Evolutionary conservation across 1,284 basidiomycete genomes (phyloP).

Genomic region (Tilletia caries): DNA sequence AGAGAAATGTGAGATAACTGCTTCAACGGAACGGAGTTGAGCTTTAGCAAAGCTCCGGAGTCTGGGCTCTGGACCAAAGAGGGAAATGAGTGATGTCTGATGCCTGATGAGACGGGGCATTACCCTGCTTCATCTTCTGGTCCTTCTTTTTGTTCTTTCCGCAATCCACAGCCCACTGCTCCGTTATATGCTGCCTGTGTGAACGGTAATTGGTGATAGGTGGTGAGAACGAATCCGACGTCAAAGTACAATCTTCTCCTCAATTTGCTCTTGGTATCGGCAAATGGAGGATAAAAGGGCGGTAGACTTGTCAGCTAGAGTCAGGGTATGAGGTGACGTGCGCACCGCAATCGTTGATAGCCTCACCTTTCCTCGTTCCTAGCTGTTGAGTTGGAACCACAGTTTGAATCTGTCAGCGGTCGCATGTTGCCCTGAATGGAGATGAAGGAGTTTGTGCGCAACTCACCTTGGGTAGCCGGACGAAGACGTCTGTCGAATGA

Average conservation of each 20-base stretch:
- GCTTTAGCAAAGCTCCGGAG: too few relatives aligned
- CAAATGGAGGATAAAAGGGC: neutral
- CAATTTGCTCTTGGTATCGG: conserved; percentile 7
- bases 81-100: too few relatives aligned
- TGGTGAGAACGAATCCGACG: too few relatives aligned
- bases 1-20: neutral
- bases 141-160: too few relatives aligned
- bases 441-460: conserved; percentile 64
- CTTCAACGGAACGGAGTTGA: too few relatives aligned
- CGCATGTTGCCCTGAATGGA: neutral
- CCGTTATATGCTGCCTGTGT: too few relatives aligned
- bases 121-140: too few relatives aligned
- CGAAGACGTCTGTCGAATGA: conserved; percentile 77
- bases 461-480: conserved; percentile 75
- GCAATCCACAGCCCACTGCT: too few relatives aligned
- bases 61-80: too few relatives aligned
- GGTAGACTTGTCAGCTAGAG: neutral
- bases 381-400: neutral
- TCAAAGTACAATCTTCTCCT: conserved; percentile 10
- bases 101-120: too few relatives aligned
- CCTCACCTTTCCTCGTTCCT: neutral
- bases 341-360: neutral
- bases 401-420: neutral
- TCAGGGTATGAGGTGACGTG: neutral
- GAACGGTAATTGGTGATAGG: too few relatives aligned